Percentiles rank a stretch among this genome's conserved stretches.
Evolutionary conservation across 106 monocot species (phyloP).

Genomic region (Posidonia australis): DNA sequence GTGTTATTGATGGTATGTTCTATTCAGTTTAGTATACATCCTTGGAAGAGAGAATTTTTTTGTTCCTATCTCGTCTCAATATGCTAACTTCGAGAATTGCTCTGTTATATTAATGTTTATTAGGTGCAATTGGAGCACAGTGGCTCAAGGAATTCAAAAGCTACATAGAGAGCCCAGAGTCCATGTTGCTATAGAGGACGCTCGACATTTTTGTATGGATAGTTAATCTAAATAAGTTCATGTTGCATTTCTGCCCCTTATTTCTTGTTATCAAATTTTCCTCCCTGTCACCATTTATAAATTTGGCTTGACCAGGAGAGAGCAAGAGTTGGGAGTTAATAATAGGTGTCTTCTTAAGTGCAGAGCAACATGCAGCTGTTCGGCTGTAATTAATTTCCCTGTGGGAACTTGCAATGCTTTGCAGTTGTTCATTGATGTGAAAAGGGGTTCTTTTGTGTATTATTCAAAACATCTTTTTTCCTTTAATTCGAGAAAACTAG

Average conservation of each 20-base stretch:
- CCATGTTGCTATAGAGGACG: slow-evolving; percentile 48
- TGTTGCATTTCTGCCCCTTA: too few species aligned
- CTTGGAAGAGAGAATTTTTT: background rate
- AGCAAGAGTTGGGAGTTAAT: slow-evolving; percentile 2
- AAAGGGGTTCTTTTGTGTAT: too few species aligned
- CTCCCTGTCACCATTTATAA: background rate
- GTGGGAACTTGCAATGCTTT: too few species aligned
- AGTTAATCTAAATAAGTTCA: background rate
- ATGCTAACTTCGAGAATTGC: background rate
- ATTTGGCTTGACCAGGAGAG: background rate
- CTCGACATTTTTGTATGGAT: background rate
- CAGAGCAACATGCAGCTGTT: too few species aligned
- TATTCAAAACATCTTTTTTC: too few species aligned
- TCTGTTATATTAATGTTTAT: background rate
- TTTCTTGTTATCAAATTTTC: background rate
- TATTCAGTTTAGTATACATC: too few species aligned
- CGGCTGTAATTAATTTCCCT: too few species aligned
- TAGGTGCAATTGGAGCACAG: slow-evolving; percentile 97
- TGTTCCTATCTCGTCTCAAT: background rate
- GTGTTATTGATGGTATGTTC: slow-evolving; percentile 81
- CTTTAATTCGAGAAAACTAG: too few species aligned
- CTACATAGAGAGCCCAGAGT: slow-evolving; percentile 80
- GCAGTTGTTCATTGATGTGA: too few species aligned
- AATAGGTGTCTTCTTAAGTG: background rate
- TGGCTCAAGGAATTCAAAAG: slow-evolving; percentile 97